These are phyloP conservation scores for Sicyos baderoa DNA, from an alignment of 306 rosid genomes.

Conservation along the genomic window DNA sequence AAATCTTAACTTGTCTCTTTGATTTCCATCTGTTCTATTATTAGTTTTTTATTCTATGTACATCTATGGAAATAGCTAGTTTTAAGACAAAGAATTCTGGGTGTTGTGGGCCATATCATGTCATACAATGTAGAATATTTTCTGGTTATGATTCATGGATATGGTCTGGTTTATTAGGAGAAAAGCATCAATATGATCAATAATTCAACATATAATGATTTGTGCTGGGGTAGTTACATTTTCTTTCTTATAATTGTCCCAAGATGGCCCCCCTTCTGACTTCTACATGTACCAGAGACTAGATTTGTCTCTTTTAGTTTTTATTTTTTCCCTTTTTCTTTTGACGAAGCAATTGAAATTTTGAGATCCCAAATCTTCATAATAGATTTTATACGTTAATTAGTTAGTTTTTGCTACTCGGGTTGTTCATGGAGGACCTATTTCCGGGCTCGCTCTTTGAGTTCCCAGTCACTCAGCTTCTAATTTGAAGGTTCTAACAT, in stretches of 20 bases:
- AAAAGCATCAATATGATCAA: background rate
- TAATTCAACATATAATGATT: background rate
- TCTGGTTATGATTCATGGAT: background rate
- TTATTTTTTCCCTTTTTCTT: background rate
- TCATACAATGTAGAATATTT: background rate
- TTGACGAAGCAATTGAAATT: background rate
- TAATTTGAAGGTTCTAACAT: background rate
- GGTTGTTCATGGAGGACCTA: background rate
- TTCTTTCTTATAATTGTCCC: background rate
- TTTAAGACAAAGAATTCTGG: constrained; percentile 8
- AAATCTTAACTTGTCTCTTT: constrained; percentile 22
- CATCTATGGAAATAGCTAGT: background rate
- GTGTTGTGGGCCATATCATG: constrained; percentile 14
- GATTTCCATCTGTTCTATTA: background rate
- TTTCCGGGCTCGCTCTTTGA: background rate
- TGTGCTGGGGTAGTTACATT: background rate
- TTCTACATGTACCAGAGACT: background rate
- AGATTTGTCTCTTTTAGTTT: background rate
- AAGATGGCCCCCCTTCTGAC: constrained; percentile 9
- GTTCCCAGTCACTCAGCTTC: background rate
- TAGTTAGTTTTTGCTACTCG: background rate
- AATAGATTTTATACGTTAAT: background rate
- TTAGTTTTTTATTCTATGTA: background rate
- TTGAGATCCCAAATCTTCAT: background rate
- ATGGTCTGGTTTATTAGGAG: background rate